Evolutionary conservation across 345 rosid genomes (phyloP).

Genomic region (Laguncularia racemosa): DNA sequence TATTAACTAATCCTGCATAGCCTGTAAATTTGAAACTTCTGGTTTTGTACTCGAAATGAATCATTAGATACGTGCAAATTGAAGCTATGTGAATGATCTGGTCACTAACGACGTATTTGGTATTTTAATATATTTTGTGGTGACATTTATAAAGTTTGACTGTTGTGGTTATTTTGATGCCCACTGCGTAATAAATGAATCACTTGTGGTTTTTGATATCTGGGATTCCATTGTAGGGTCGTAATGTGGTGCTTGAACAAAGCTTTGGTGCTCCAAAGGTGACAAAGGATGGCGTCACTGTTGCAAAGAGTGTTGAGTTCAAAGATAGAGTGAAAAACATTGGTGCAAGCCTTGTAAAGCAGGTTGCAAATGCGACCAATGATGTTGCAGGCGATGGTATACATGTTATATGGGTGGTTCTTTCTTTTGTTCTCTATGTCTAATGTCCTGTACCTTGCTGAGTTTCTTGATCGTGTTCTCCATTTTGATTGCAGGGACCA

Average conservation of each 20-base stretch:
- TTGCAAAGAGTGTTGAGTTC: conserved; percentile 96
- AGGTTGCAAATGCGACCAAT: conserved; percentile 97
- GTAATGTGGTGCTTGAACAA: conserved; percentile 91
- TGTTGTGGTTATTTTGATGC: not conserved
- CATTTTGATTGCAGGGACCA: conserved; percentile 55
- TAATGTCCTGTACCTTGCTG: not conserved
- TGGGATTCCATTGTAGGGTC: conserved; percentile 40
- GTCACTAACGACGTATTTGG: not conserved
- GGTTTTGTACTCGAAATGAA: too few species aligned
- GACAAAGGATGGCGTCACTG: conserved; percentile 97
- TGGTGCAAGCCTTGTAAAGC: conserved; percentile 98
- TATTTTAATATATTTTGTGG: not conserved
- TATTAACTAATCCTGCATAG: too few species aligned
- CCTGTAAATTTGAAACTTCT: too few species aligned
- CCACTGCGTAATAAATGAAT: not conserved
- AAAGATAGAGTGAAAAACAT: conserved; percentile 79
- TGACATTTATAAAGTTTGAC: too few species aligned
- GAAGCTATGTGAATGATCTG: too few species aligned
- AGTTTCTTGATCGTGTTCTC: not conserved
- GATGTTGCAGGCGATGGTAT: conserved; percentile 96
- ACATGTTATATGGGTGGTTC: conserved; percentile 3
- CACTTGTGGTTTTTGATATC: not conserved
- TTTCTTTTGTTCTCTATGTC: not conserved
- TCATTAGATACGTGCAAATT: too few species aligned
- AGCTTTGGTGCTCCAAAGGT: conserved; percentile 97